Evolutionary conservation across 345 rosid genomes (phyloP).

Genomic region (Syzygium aromaticum): DNA sequence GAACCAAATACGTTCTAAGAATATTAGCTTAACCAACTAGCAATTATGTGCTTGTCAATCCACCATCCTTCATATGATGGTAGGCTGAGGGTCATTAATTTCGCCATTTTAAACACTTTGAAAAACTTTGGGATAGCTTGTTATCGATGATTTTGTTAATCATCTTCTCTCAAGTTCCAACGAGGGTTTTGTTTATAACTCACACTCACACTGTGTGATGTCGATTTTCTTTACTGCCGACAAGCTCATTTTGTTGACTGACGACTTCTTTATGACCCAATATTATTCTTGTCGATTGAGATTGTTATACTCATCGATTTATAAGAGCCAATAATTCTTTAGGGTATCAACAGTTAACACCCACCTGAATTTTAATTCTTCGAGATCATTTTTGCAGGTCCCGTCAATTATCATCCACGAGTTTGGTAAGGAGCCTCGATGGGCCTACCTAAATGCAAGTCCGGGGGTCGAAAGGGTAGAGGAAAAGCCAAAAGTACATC

Average conservation of each 20-base stretch:
- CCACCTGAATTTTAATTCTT: neutral
- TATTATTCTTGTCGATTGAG: neutral
- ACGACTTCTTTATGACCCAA: neutral
- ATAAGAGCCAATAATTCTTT: too few relatives aligned
- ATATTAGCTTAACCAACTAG: neutral
- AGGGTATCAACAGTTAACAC: too few relatives aligned
- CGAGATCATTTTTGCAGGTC: neutral
- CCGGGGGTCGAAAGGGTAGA: neutral
- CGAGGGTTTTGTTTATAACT: neutral
- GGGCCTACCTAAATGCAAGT: neutral
- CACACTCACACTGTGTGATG: neutral
- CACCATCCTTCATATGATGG: neutral
- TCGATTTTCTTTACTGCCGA: neutral
- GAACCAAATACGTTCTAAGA: rapidly evolving
- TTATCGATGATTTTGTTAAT: neutral
- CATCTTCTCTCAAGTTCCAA: neutral
- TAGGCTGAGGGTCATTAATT: neutral
- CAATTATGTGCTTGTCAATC: neutral
- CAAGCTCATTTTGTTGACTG: neutral
- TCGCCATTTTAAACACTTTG: neutral
- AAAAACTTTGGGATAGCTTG: neutral
- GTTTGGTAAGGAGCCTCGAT: neutral
- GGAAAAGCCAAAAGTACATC: neutral
- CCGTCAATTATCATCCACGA: neutral
- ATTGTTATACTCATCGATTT: neutral